phyloP scores from a whole-genome alignment of 768 basidiomycete species.

The Trametopsis cervina region DNA sequence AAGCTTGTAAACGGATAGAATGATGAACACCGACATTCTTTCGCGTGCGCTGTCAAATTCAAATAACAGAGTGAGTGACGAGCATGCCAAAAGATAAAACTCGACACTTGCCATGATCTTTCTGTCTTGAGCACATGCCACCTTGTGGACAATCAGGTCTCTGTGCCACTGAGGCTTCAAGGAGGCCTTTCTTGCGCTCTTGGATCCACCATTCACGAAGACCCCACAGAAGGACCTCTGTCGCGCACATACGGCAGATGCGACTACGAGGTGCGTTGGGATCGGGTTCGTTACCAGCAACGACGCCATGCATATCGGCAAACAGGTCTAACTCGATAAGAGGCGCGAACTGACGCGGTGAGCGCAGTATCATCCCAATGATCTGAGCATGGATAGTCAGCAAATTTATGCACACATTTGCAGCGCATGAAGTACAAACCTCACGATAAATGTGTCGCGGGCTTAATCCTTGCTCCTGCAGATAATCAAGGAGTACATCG shows the following conservation, averaged over 20 bases:
- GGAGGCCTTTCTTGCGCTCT: constrained; percentile 63
- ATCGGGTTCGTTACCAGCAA: constrained; percentile 48
- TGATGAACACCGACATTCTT: constrained; percentile 51
- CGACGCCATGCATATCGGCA: constrained; percentile 55
- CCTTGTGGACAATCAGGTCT: constrained; percentile 67
- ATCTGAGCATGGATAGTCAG: constrained; percentile 39
- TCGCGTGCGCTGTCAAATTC: constrained; percentile 50
- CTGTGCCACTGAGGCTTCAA: constrained; percentile 47
- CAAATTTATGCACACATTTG: too few relatives aligned
- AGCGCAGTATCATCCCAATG: constrained; percentile 48
- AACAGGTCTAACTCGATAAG: constrained; percentile 69
- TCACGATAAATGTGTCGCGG: constrained; percentile 75
- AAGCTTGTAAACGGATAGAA: neutral
- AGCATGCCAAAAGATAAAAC: neutral
- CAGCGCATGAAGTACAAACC: too few relatives aligned
- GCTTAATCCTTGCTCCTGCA: constrained; percentile 51
- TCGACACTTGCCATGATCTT: constrained; percentile 50
- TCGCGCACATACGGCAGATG: constrained; percentile 68
- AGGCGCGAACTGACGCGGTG: constrained; percentile 56
- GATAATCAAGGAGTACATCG: constrained; percentile 78
- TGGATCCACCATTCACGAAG: constrained; percentile 79
- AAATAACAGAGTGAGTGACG: constrained; percentile 1
- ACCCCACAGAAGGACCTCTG: constrained; percentile 70
- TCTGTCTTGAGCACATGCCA: constrained; percentile 50
- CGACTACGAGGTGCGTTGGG: constrained; percentile 50